These are phyloP conservation scores for Puccinia brachypodii DNA, from an alignment of 1,284 basidiomycete species.

Conservation along the genomic window DNA sequence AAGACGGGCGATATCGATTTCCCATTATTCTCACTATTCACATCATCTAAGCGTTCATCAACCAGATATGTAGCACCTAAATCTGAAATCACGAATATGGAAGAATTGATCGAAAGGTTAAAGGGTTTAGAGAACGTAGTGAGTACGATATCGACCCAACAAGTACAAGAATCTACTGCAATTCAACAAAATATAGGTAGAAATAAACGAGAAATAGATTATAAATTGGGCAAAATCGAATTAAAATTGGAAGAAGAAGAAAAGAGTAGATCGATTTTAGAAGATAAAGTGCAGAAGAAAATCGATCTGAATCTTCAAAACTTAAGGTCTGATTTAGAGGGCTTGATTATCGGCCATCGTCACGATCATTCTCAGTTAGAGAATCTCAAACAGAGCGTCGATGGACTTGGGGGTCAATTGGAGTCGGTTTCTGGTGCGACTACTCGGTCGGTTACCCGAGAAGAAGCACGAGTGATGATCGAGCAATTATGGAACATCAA, in stretches of 20 bases:
- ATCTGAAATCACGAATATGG: slow-evolving; percentile 14
- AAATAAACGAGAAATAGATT: slow-evolving; percentile 20
- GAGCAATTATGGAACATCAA: slow-evolving; percentile 16
- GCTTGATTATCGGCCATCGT: slow-evolving; percentile 8
- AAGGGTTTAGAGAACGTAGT: slow-evolving; percentile 16
- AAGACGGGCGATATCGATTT: slow-evolving; percentile 28
- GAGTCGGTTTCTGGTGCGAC: background rate
- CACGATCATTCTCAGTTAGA: slow-evolving; percentile 29
- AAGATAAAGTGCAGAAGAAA: slow-evolving; percentile 13
- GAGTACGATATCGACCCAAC: slow-evolving; percentile 18
- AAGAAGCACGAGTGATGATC: slow-evolving; percentile 29
- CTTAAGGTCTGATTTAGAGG: slow-evolving; percentile 14
- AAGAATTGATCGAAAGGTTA: slow-evolving; percentile 25
- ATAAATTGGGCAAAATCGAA: slow-evolving; percentile 27
- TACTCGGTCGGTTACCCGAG: background rate
- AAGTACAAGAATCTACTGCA: slow-evolving; percentile 7
- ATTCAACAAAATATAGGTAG: slow-evolving; percentile 9
- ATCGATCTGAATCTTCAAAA: background rate
- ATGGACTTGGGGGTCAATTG: background rate
- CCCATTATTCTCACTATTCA: slow-evolving; percentile 6
- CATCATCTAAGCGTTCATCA: background rate
- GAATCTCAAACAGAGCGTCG: background rate
- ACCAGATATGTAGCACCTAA: slow-evolving; percentile 23
- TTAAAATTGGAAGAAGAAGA: slow-evolving; percentile 33
- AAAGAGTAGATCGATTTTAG: background rate